Conservation (phyloP, 2,329 filamentous ascomycete species). For the Laburnicola sp. region DNA sequence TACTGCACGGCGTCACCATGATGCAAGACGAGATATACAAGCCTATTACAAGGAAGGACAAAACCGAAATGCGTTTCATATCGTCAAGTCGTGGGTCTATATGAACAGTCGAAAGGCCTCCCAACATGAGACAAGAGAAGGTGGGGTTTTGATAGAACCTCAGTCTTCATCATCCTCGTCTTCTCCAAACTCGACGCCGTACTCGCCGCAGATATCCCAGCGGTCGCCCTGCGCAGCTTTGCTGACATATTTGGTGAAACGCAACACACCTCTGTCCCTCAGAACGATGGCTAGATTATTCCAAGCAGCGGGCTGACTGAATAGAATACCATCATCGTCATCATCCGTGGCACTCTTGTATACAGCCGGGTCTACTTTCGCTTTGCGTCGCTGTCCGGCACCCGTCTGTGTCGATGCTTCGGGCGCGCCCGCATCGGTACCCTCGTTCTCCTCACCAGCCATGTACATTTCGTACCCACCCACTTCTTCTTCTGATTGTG, state of each 20-base stretch:
- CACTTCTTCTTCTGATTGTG: conserved; percentile 59
- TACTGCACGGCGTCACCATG: too few species aligned
- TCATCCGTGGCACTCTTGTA: conserved; percentile 63
- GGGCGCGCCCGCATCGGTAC: conserved; percentile 43
- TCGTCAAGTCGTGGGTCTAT: too few species aligned
- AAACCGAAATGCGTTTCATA: too few species aligned
- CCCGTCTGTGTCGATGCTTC: conserved; percentile 48
- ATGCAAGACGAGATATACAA: too few species aligned
- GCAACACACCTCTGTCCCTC: conserved; percentile 79
- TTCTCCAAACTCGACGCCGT: conserved; percentile 67
- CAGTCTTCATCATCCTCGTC: conserved; percentile 48
- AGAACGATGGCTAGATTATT: conserved; percentile 91
- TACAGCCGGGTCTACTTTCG: conserved; percentile 72
- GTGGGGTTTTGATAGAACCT: background rate
- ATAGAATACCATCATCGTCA: conserved; percentile 76
- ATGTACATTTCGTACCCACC: conserved; percentile 90
- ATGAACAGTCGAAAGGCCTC: too few species aligned
- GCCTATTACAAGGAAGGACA: too few species aligned
- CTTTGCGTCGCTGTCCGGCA: conserved; percentile 51
- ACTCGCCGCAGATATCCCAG: conserved; percentile 84
- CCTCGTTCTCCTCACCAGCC: conserved; percentile 78
- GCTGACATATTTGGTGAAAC: conserved; percentile 97
- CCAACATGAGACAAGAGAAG: too few species aligned
- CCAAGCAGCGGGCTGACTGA: conserved; percentile 74
- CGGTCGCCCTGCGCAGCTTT: conserved; percentile 79